Base-by-base conservation (phyloP, 2,329 filamentous ascomycete species). In the Simplicillium aogashimaense region DNA sequence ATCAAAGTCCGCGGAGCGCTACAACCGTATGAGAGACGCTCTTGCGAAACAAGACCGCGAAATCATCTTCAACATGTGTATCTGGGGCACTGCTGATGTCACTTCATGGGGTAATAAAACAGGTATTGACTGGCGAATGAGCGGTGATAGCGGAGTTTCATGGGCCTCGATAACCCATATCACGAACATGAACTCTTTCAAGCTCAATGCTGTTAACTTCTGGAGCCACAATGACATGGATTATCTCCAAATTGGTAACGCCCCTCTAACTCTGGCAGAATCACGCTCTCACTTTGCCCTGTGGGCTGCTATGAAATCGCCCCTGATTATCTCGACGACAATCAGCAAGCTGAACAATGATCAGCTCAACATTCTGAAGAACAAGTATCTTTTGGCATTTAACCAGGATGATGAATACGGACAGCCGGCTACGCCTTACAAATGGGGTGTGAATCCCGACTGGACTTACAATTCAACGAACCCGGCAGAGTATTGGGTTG, bases 51-150 rank as follows among this genome's bases (percentile, higher is more conserved):
- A 67, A 39, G 56, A 65, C 36, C 57, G 63, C 11, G 59, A 64
- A 0, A 75, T 76, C 11, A 51, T 70, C 4, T 76, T 68, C 52
- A 68, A 60, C 10, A 55, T 78, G 11, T 77, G 72, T 49, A 61
- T 69, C 25, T 76, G 73, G 72, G 74, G 74, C 3, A 51, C 63
- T 12, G 70, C 66, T 0, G 57, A 66, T 13, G 70, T 76, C 3
- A 62, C 66, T 39, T 49, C 52, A 3, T 77, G 72, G 70, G 74
- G 66, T 7, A 65, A 64, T 39, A 47, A 52, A 4, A 67, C 64
- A 1, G 71, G 66, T 2, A 66, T 69, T 41, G 68, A 62, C 18
- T 72, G 60, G 64, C 59, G 60, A 43, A 69, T 65, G 57, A 64
- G 58, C 42, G 58, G 52, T 2, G 66, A 70, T 47, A 69, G 70